phyloP scores from a whole-genome alignment of 345 rosid genomes.

The Viola odorata region DNA sequence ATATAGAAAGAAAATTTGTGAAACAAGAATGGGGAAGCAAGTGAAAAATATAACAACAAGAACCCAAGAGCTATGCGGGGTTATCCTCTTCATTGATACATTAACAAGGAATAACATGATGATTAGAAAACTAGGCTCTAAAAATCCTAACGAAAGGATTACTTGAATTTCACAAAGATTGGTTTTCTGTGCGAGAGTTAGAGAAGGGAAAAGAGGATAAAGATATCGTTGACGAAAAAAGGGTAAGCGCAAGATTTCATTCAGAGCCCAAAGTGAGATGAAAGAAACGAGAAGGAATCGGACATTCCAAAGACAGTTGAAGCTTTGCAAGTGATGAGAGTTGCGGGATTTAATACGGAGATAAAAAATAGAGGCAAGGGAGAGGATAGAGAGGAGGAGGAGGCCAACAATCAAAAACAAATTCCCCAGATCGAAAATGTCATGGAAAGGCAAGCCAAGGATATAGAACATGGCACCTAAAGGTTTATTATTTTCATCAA shows the following conservation, averaged over 20 bases:
- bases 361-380: conserved; percentile 39
- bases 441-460: conserved; percentile 6
- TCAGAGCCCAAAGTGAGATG: conserved; percentile 40
- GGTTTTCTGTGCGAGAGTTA: conserved; percentile 18
- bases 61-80: conserved; percentile 33
- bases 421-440: conserved; percentile 34
- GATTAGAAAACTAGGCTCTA: conserved; percentile 53
- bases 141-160: conserved; percentile 49
- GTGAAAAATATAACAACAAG: conserved; percentile 29
- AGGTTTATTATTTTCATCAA: background rate
- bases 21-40: conserved; percentile 44
- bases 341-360: conserved; percentile 38
- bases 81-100: conserved; percentile 39
- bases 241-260: conserved; percentile 41
- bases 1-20: conserved; percentile 33
- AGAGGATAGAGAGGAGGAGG: conserved; percentile 40
- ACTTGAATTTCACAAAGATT: conserved; percentile 40
- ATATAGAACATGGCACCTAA: conserved; percentile 21
- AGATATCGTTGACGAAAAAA: conserved; percentile 26
- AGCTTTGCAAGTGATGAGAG: conserved; percentile 34
- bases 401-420: conserved; percentile 27
- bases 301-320: conserved; percentile 62
- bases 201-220: conserved; percentile 14
- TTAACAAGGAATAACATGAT: conserved; percentile 50
- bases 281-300: conserved; percentile 47